Base-by-base conservation (phyloP, 495 filamentous ascomycete species). In the Daldinia decipiens region DNA sequence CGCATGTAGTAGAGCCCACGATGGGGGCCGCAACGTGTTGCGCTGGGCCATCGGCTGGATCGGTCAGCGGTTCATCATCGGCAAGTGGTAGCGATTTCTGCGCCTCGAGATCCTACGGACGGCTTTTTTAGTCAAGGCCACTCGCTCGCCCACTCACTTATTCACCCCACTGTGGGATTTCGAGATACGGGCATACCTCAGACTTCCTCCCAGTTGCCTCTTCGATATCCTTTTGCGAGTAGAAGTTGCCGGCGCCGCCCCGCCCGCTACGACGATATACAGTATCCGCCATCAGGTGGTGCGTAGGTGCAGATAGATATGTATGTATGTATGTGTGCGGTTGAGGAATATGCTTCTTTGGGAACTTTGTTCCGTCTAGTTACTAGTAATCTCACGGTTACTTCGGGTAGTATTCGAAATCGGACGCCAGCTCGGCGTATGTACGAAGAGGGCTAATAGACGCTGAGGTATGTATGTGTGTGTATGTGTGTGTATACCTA, bases 241-340 rank as follows among this genome's bases (percentile, higher is more conserved):
- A 84, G 74, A 86, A 90, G 76, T 91, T 91, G 36, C 88, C 89
- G 1, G 88, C 88, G 38, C 89, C 89, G 34, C 89, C 89, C 32
- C 89, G 81, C 52, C 84, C 86, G 13, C 68, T 77, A 13, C 73
- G 73, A 27, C 68, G 57, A 62, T 79, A 77, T 29, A 67, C 74
- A 9, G 31, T 36, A 47, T 77, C 72, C 57, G 64, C 45, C 67
- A 71, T 74, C 27, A n/a, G n/a, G n/a, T n/a, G n/a, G 11, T 66
- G 26, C 24, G 53, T 29, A 43, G 53, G 47, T 26, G 29, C 43
- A 36, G 17, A 4, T 47, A 47, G 6, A 8, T 47, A 47, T 8
- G 17, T 47, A 47, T 8, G 29, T 9, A 1, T 9, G 29, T 32
- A 8, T 8, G 29, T 9, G 29, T 9, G 7, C 7, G 7, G 29